Evolutionary conservation across 495 filamentous ascomycete species (phyloP).

Genomic region (Glonium stellatum): DNA sequence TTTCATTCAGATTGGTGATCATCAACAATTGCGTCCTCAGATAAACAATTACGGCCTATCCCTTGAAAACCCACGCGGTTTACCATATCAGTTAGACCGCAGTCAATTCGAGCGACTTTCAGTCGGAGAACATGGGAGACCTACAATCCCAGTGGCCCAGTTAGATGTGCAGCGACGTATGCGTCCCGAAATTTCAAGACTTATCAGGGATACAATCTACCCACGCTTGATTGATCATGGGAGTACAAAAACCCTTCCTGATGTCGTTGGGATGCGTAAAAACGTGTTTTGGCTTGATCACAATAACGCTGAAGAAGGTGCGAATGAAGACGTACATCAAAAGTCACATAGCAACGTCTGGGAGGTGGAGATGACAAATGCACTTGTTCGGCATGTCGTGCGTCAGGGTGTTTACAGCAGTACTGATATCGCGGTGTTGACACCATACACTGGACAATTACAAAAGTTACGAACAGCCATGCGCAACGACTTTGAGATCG

Average conservation of each 20-base stretch:
- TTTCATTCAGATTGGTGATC: constrained; percentile 68
- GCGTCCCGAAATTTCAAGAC: constrained; percentile 58
- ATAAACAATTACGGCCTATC: constrained; percentile 57
- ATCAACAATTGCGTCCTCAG: constrained; percentile 69
- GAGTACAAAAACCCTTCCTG: constrained; percentile 46
- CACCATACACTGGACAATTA: constrained; percentile 69
- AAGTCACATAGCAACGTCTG: constrained; percentile 56
- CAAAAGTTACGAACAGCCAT: constrained; percentile 50
- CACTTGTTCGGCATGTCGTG: constrained; percentile 62
- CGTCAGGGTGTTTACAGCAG: constrained; percentile 56
- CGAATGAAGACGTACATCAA: constrained; percentile 27
- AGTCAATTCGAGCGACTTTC: constrained; percentile 60
- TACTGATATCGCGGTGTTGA: constrained; percentile 69
- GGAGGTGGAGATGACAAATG: constrained; percentile 59
- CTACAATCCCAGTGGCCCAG: constrained; percentile 35
- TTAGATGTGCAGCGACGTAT: constrained; percentile 64
- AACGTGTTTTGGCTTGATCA: constrained; percentile 72
- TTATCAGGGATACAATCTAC: constrained; percentile 57
- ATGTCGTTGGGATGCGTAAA: constrained; percentile 56
- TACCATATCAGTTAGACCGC: constrained; percentile 53
- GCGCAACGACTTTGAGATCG: constrained; percentile 48
- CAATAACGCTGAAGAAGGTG: constrained; percentile 45
- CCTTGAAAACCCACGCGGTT: constrained; percentile 49
- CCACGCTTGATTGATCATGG: constrained; percentile 52
- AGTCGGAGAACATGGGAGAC: not conserved